phyloP scores from a whole-genome alignment of 2,329 filamentous ascomycete genomes.

The Penicillium brevicompactum region DNA sequence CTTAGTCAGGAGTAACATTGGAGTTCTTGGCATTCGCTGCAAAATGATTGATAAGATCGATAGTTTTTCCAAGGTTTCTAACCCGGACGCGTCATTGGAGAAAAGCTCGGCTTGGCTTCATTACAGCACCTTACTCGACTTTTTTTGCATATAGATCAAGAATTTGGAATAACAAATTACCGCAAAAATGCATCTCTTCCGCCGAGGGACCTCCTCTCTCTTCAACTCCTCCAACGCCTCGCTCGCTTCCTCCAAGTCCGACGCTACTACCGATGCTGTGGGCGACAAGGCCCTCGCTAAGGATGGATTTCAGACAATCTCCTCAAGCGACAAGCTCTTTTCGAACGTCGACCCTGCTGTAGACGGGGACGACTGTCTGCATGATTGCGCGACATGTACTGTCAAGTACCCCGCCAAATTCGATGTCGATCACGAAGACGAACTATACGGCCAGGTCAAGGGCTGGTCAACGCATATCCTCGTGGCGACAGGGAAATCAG shows the following conservation, averaged over 20 bases:
- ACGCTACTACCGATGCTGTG: slow-evolving; percentile 22
- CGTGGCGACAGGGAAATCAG: slow-evolving; percentile 91
- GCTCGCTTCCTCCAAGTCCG: slow-evolving; percentile 23
- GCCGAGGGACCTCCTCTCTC: slow-evolving; percentile 34
- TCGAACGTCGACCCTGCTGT: slow-evolving; percentile 70
- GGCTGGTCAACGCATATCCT: slow-evolving; percentile 88
- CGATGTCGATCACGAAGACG: slow-evolving; percentile 72
- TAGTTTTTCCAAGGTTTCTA: slow-evolving; percentile 2
- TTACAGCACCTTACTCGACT: background rate
- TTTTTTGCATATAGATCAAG: background rate
- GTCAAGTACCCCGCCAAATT: slow-evolving; percentile 76
- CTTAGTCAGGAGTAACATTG: slow-evolving; percentile 28
- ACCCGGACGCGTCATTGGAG: slow-evolving; percentile 7
- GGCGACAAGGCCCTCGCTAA: slow-evolving; percentile 22
- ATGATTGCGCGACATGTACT: slow-evolving; percentile 81
- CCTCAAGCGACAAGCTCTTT: slow-evolving; percentile 64
- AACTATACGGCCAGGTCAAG: slow-evolving; percentile 81
- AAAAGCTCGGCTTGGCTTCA: background rate
- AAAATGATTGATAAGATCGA: slow-evolving; percentile 39
- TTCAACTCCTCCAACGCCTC: slow-evolving; percentile 34
- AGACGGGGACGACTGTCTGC: slow-evolving; percentile 86
- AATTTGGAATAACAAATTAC: background rate
- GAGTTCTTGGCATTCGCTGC: slow-evolving; percentile 25
- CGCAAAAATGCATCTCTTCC: slow-evolving; percentile 38
- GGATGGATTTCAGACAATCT: slow-evolving; percentile 51